Base-by-base conservation (phyloP, 2,329 filamentous ascomycete species). In the Saccharata proteae region DNA sequence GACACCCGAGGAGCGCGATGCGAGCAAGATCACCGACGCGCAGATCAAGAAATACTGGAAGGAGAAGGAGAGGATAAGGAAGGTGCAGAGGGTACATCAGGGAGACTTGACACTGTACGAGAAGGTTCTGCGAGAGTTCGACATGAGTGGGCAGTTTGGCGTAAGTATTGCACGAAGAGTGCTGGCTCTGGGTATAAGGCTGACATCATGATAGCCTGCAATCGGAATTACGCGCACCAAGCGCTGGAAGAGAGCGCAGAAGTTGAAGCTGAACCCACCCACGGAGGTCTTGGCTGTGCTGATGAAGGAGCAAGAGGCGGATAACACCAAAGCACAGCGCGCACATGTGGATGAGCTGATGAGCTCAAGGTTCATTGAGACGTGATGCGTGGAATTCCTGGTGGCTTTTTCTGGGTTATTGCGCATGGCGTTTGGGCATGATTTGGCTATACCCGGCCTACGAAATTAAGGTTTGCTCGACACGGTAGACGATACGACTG, bases 121-220 rank as follows among this genome's bases (percentile, higher is more conserved):
- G 65, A 93, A 88, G 64, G 74, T 96, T 16, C 57, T 96, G 46
- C 67, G 88, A 40, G 82, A 93, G 52, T 98, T 90, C 58, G 90
- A 98, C 53, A 79, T 93, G 42, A 90, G 78, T 48, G 82, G 72
- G 38, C 82, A 93, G 47, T 98, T 82, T 54, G 90, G 90, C 35
- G 85, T 93, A 73, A 63, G 81, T 74, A 38, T 43, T 41, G 41
- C 29, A 34, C 12, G 11, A 12, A 11, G 26, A 6, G 11, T 23
- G 6, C 10, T 12, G 12, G 24, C 25, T 14, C 21, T 10, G 24
- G 4, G 6, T 35, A 34, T 41, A 46, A 29, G 45, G 5, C 17
- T 37, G 17, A 26, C 19, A 22, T 20, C 39, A 31, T 30, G 27
- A 26, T 47, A 93, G 83, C 90, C 90, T 2, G 93, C 83, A 49